Base-by-base conservation (phyloP, 495 filamentous ascomycete genomes). In the Lophiotrema nucula region DNA sequence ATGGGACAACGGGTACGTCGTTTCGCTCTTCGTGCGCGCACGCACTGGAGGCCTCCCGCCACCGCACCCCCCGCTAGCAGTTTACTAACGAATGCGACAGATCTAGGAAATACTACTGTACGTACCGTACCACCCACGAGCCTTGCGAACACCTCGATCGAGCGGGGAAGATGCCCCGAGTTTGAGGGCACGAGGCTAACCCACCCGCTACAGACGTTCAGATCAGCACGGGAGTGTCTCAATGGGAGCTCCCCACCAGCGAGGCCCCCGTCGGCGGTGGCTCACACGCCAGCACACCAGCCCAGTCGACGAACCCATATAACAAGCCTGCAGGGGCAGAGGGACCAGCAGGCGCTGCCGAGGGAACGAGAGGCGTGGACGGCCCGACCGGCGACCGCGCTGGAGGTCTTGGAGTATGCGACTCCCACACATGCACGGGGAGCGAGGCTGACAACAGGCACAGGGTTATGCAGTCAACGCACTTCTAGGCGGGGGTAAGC, bases 401-500 rank as follows among this genome's bases (percentile, higher is more conserved):
- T 50, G 55, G 72, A 16, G 65, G 70, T 11, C 55, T 74, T 25
- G 67, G 69, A 21, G 72, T 74, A 68, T 26, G 70, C 60, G 19
- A 21, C 11, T 16, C 41, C 8, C 41, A 11, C 3, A n/a, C n/a
- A n/a, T 23, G n/a, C 19, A 24, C 26, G 0, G 21, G 41, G 28
- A 26, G 47, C 35, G 46, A 31, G 15, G 41, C 47, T 67, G 33
- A 57, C 47, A 19, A 45, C 16, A 13, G 18, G 13, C 22, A 49
- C 51, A 76, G 73, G 69, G 74, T 53, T 61, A 74, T 31, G 69
- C 76, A 2, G 48, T 74, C 43, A 74, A 74, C 47, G 57, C 67
- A 21, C 58, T 78, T 24, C 47, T 45, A 11, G 73, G 76, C 35
- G 60, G 62, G 22, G 66, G 70, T 3, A 72, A 74, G 46, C 61